Conservation (phyloP, 257 asterid genomes). For the Jasminum sambac region DNA sequence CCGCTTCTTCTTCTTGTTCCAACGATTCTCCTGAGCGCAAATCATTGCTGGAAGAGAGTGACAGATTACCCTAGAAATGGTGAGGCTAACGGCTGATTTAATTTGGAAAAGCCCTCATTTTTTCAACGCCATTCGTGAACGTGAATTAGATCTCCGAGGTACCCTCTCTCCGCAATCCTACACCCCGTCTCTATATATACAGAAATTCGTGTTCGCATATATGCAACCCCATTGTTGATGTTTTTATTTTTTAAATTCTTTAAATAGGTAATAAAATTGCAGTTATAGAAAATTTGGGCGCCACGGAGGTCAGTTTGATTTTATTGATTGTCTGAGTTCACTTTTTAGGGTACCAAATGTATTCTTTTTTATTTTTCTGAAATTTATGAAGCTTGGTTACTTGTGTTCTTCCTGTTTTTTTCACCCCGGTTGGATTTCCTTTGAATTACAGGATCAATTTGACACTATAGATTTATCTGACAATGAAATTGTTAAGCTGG, state of each 20-base stretch:
- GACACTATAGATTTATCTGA: constrained; percentile 96
- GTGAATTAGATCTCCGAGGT: constrained; percentile 97
- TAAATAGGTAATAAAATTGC: constrained; percentile 81
- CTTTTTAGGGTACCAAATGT: not conserved
- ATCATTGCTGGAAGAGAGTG: constrained; percentile 2
- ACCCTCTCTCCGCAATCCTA: constrained; percentile 33
- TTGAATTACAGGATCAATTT: constrained; percentile 74
- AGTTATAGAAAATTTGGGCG: constrained; percentile 93
- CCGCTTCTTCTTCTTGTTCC: not conserved
- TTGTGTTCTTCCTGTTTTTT: not conserved
- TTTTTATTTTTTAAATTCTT: not conserved
- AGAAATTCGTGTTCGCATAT: not conserved
- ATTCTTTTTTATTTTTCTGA: not conserved
- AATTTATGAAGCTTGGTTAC: not conserved
- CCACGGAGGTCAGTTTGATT: constrained; percentile 74
- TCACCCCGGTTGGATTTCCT: constrained; percentile 15
- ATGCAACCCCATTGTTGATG: not conserved
- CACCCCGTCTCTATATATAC: not conserved
- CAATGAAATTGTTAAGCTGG: constrained; percentile 98
- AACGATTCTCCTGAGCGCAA: not conserved
- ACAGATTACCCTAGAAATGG: constrained; percentile 42
- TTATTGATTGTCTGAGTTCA: not conserved
- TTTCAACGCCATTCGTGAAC: constrained; percentile 92
- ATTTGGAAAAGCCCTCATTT: constrained; percentile 96
- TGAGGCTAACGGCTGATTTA: constrained; percentile 85